phyloP scores from a whole-genome alignment of 192 early-diverging fungal genomes.

The Backusella morwellensis region DNA sequence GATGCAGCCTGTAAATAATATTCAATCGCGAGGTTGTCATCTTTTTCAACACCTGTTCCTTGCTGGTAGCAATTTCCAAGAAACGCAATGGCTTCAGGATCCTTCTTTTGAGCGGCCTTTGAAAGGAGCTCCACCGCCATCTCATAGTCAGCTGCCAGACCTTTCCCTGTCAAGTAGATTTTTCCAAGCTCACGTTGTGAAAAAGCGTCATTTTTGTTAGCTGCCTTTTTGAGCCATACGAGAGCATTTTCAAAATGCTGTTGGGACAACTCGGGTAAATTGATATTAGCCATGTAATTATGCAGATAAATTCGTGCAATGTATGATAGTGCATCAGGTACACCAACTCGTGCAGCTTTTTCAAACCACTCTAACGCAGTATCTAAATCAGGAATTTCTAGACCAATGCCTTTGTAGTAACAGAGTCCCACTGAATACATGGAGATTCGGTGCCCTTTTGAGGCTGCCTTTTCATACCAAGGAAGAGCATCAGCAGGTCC shows the following conservation, averaged over 20 bases:
- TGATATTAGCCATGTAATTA: neutral
- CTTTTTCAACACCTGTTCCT: constrained; percentile 20
- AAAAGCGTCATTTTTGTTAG: constrained; percentile 23
- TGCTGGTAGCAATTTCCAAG: constrained; percentile 29
- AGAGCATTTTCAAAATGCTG: constrained; percentile 21
- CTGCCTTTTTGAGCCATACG: constrained; percentile 37
- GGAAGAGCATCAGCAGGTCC: constrained; percentile 30
- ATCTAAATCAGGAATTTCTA: constrained; percentile 14
- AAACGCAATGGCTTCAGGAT: constrained; percentile 25
- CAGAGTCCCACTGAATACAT: constrained; percentile 31
- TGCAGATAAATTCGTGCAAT: constrained; percentile 23
- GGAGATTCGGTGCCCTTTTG: constrained; percentile 28
- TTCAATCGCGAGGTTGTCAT: constrained; percentile 16
- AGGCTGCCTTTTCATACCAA: constrained; percentile 39
- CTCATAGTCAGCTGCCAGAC: constrained; percentile 23
- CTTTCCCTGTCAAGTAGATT: constrained; percentile 34
- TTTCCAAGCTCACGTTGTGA: constrained; percentile 39
- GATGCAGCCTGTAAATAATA: constrained; percentile 23
- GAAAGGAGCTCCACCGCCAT: constrained; percentile 33
- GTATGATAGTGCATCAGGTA: constrained; percentile 21
- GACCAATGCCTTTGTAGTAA: constrained; percentile 30
- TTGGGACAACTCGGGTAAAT: neutral
- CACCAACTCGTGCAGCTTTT: constrained; percentile 27
- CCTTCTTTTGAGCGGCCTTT: constrained; percentile 37
- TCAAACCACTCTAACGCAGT: constrained; percentile 33